Evolutionary conservation across 805 yeast genomes (phyloP).

Genomic region (Candida rishiriensis): DNA sequence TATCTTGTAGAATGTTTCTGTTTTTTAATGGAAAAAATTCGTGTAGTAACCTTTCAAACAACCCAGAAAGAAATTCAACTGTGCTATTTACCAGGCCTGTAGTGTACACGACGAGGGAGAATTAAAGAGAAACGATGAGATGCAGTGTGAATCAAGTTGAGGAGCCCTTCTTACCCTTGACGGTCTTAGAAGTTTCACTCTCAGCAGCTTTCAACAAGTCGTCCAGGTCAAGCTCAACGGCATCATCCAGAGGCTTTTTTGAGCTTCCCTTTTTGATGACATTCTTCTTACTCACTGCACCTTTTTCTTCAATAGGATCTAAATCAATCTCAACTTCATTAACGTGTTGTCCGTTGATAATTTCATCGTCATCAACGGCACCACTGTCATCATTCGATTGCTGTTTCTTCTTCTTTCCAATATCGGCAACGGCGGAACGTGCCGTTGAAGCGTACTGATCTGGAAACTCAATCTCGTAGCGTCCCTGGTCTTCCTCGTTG

Average conservation of each 20-base stretch:
- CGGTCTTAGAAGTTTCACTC: neutral
- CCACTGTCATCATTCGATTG: neutral
- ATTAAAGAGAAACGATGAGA: too few species aligned
- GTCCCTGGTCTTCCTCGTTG: slow-evolving; percentile 18
- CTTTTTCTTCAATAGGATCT: neutral
- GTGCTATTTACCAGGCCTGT: too few species aligned
- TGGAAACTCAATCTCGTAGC: slow-evolving; percentile 18
- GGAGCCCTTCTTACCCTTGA: neutral
- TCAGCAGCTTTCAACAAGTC: neutral
- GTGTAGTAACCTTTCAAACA: too few species aligned
- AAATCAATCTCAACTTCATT: neutral
- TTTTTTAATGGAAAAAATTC: too few species aligned
- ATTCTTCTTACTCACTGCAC: neutral
- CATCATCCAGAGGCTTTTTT: slow-evolving; percentile 18
- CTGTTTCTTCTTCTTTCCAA: slow-evolving; percentile 2
- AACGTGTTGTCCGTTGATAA: neutral
- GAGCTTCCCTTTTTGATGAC: slow-evolving; percentile 12
- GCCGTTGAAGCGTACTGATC: slow-evolving; percentile 1
- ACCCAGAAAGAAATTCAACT: too few species aligned
- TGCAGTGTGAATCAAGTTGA: too few species aligned
- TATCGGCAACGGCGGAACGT: neutral
- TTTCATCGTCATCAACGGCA: neutral
- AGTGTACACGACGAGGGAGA: too few species aligned
- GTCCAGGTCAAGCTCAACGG: slow-evolving; percentile 11
- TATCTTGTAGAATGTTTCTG: too few species aligned